These are phyloP conservation scores for Echinochloa phyllopogon DNA, from an alignment of 176 grass and related monocot species.

Conservation along the genomic window DNA sequence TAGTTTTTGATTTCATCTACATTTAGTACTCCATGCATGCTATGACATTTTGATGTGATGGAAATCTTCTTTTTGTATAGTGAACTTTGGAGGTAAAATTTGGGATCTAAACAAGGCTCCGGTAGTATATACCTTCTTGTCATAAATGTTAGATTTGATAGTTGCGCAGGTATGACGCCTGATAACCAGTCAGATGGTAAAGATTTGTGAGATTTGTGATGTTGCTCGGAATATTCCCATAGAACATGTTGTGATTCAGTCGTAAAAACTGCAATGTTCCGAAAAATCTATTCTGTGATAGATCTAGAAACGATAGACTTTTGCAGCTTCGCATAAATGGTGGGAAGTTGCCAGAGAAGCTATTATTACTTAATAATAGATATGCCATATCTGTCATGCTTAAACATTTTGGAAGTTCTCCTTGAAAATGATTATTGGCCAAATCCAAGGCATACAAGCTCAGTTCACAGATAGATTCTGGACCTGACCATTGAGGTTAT, in stretches of 20 bases:
- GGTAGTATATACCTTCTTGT: neutral
- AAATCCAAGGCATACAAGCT: constrained; percentile 13
- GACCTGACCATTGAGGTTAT: constrained; percentile 26
- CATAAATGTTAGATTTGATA: neutral
- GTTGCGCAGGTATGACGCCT: neutral
- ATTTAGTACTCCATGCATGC: too few relatives aligned
- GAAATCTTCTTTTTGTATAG: too few relatives aligned
- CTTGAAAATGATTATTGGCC: neutral
- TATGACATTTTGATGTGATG: too few relatives aligned
- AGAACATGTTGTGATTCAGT: neutral
- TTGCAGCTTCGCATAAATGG: neutral
- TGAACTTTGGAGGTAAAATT: too few relatives aligned
- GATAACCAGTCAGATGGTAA: neutral
- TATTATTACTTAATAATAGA: constrained; percentile 25
- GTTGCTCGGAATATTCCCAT: neutral
- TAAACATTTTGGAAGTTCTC: neutral
- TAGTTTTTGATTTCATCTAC: too few relatives aligned
- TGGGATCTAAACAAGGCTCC: too few relatives aligned
- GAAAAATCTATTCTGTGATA: constrained; percentile 29
- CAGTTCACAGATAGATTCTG: constrained; percentile 25
- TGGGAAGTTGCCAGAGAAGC: constrained; percentile 18
- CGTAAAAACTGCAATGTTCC: constrained; percentile 18
- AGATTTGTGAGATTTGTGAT: neutral
- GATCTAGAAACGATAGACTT: constrained; percentile 23
- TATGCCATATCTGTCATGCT: neutral